A percentile compares a stretch with the other conserved stretches of the same genome.
These are phyloP conservation scores for Telfairia occidentalis DNA, from an alignment of 331 rosid genomes.

Conservation along the genomic window DNA sequence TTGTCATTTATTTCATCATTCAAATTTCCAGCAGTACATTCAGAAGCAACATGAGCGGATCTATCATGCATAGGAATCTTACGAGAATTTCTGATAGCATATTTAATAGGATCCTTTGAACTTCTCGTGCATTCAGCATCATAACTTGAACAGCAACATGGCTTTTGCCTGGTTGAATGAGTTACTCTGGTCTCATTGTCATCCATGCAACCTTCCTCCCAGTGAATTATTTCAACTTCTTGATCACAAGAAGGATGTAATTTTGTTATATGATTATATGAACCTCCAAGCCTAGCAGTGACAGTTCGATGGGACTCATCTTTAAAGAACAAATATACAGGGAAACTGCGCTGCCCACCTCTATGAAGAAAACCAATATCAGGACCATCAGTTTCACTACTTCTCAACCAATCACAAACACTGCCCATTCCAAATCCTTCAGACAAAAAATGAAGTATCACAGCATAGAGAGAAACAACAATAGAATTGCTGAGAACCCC, in stretches of 20 bases:
- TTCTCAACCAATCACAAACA: slow-evolving; percentile 67
- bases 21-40: slow-evolving; percentile 74
- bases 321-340: slow-evolving; percentile 55
- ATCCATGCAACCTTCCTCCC: slow-evolving; percentile 98
- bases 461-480: slow-evolving; percentile 82
- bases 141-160: slow-evolving; percentile 83
- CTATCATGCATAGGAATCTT: slow-evolving; percentile 63
- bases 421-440: slow-evolving; percentile 85
- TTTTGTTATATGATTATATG: slow-evolving; percentile 62
- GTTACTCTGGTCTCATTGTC: slow-evolving; percentile 63
- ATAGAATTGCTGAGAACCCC: slow-evolving; percentile 84
- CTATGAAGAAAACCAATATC: slow-evolving; percentile 92
- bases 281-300: slow-evolving; percentile 91
- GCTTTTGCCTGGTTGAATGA: slow-evolving; percentile 69
- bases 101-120: slow-evolving; percentile 53
- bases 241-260: slow-evolving; percentile 39
- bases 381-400: slow-evolving; percentile 37
- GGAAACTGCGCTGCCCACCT: slow-evolving; percentile 84
- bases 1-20: slow-evolving; percentile 75
- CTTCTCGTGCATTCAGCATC: slow-evolving; percentile 57
- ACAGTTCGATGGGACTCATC: slow-evolving; percentile 57
- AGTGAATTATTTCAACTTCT: slow-evolving; percentile 58
- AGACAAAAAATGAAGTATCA: slow-evolving; percentile 78
- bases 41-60: slow-evolving; percentile 69
- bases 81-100: slow-evolving; percentile 57